Conservation (phyloP, 148 eudicot species). For the Salicornia ramosissima region DNA sequence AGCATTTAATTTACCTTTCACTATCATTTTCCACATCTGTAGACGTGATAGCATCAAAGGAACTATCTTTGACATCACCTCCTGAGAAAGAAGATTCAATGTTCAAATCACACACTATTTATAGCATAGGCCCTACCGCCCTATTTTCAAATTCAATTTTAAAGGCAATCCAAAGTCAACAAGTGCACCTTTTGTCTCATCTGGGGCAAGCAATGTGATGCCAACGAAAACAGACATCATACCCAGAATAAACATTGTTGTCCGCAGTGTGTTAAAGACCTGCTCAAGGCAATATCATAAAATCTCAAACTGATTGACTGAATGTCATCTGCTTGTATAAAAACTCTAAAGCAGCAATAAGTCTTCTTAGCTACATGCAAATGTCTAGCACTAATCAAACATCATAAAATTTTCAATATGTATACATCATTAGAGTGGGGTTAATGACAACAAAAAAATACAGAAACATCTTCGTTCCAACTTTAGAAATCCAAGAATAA, state of each 20-base stretch:
- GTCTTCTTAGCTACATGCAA: not conserved
- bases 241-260: conserved; percentile 85
- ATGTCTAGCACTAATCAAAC: not conserved
- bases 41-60: conserved; percentile 48
- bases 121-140: not conserved
- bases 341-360: not conserved
- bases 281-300: conserved; percentile 27
- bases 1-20: conserved; percentile 45
- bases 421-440: not conserved
- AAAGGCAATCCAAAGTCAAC: not conserved
- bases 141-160: not conserved
- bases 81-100: conserved; percentile 41
- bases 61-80: conserved; percentile 61
- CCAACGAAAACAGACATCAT: conserved; percentile 91
- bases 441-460: not conserved
- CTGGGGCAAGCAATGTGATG: conserved; percentile 92
- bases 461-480: not conserved
- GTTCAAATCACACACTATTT: not conserved
- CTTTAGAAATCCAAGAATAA: not conserved
- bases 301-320: not conserved
- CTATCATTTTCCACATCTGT: conserved; percentile 48
- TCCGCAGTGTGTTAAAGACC: conserved; percentile 80
- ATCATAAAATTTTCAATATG: not conserved
- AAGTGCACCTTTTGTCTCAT: conserved; percentile 73
- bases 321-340: not conserved